Percentiles rank a stretch among this genome's conserved stretches.
phyloP scores from a whole-genome alignment of 148 eudicot genomes.

The Chenopodium suecicum region DNA sequence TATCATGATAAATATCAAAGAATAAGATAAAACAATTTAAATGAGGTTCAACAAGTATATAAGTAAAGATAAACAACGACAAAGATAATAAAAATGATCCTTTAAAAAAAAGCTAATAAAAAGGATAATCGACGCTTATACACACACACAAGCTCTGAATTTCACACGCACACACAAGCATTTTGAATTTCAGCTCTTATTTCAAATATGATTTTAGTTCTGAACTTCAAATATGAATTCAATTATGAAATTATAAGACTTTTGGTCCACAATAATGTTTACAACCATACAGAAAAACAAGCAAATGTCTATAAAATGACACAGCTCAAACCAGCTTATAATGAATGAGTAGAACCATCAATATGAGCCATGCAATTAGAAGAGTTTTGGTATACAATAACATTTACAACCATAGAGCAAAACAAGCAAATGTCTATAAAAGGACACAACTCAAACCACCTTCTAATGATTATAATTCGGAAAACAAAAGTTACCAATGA shows the following conservation, averaged over 20 bases:
- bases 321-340: slow-evolving; percentile 1
- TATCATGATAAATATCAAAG: no score
- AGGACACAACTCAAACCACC: slow-evolving; percentile 9
- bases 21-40: no score
- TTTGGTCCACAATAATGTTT: neutral
- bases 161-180: no score
- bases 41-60: no score
- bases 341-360: neutral
- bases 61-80: no score
- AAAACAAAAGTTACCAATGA: neutral
- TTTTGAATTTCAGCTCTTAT: no score
- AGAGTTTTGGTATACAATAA: neutral
- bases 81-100: no score
- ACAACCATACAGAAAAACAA: neutral
- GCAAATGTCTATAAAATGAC: neutral
- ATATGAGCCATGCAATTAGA: neutral
- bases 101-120: no score
- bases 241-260: neutral
- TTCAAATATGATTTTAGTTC: no score
- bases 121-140: no score
- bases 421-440: neutral
- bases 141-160: no score
- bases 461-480: neutral
- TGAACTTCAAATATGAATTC: no score
- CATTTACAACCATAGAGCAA: neutral